phyloP scores from a whole-genome alignment of 2,329 filamentous ascomycete species.

The Dactylellina leptospora region DNA sequence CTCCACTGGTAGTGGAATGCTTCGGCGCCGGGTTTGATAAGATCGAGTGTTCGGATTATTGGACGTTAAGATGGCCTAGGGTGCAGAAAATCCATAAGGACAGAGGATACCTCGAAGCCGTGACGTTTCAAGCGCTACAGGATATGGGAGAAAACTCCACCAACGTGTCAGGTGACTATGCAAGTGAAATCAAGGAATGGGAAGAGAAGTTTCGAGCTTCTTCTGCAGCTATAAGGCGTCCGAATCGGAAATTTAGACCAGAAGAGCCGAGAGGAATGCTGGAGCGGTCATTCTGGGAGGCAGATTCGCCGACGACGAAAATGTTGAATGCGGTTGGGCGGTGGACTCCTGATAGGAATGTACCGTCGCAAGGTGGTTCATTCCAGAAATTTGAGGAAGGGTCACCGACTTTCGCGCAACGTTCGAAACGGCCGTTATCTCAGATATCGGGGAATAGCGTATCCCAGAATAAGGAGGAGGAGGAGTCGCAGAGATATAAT shows the following conservation, averaged over 20 bases:
- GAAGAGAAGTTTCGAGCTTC: slow-evolving; percentile 64
- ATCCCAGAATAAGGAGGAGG: neutral
- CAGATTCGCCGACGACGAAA: slow-evolving; percentile 37
- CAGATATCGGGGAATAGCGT: slow-evolving; percentile 33
- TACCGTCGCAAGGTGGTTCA: neutral
- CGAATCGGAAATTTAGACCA: neutral
- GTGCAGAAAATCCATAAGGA: slow-evolving; percentile 82
- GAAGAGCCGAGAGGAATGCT: slow-evolving; percentile 34
- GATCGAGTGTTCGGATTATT: slow-evolving; percentile 73
- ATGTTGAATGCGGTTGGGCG: slow-evolving; percentile 3
- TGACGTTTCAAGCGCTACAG: slow-evolving; percentile 76
- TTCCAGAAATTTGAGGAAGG: neutral
- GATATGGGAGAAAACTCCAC: slow-evolving; percentile 69
- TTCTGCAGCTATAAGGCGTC: neutral
- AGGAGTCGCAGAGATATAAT: slow-evolving; percentile 16
- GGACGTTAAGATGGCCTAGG: slow-evolving; percentile 77
- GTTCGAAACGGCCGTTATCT: slow-evolving; percentile 30
- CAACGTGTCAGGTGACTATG: slow-evolving; percentile 65
- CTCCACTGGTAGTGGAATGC: slow-evolving; percentile 80
- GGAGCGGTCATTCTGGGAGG: slow-evolving; percentile 36
- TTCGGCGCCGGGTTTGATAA: slow-evolving; percentile 82
- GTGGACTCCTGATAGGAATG: slow-evolving; percentile 4
- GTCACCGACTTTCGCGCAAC: slow-evolving; percentile 5
- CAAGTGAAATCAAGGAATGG: slow-evolving; percentile 71
- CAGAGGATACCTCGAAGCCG: slow-evolving; percentile 72